Evolutionary conservation across 192 early-diverging fungal genomes (phyloP), one percentile per base, ranked within the genome.

Genomic region (Umbelopsis isabellina): DNA sequence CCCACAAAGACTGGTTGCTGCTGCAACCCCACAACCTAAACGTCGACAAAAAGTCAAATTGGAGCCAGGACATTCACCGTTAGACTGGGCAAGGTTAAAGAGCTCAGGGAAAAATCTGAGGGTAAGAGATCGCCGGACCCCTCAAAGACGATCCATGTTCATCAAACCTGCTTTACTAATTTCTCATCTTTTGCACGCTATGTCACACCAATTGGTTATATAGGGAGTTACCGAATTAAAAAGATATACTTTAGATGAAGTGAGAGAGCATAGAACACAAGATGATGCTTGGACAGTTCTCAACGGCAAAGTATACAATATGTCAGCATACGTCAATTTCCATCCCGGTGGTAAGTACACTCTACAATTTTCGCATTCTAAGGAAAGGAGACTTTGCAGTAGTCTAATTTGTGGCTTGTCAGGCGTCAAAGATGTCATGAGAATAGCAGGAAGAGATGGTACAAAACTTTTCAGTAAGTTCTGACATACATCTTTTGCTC

Each of bases 21-120:
- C 79, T 15, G 68, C 69, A 18, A 80, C 75, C n/a, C 67, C 46
- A 46, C 74, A 74, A 47, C 72, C 77, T 16, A 75, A 78, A 45
- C 41, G 66, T 44, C 81, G 93, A 27, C 79, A 84, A 71, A 96
- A 98, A 72, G 91, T 97, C 23, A 86, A 86, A 18, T 82, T 99
- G 2, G 90, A 85, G 65, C 94, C 94, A 4, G 96, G 96, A 1
- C 89, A 93, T 72, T 97, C 95, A 1, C 85, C 96, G 46, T 76
- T 95, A 41, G 95, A 99, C 81, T 97, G 97, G 97, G 93, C 92
- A 22, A 84, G 88, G n/a, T 84, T 98, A 8, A 91, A 89, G 30
- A 72, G 75, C 6, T 93, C 93, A 8, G 93, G 92, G 23, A 73
- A 82, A 49, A 85, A 96, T 78, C 82, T 96, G 23, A 76, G 83